Percentiles rank a stretch among this genome's conserved stretches.
These are phyloP conservation scores for Mucor piriformis DNA, from an alignment of 371 early-diverging fungal genomes.

Conservation along the genomic window DNA sequence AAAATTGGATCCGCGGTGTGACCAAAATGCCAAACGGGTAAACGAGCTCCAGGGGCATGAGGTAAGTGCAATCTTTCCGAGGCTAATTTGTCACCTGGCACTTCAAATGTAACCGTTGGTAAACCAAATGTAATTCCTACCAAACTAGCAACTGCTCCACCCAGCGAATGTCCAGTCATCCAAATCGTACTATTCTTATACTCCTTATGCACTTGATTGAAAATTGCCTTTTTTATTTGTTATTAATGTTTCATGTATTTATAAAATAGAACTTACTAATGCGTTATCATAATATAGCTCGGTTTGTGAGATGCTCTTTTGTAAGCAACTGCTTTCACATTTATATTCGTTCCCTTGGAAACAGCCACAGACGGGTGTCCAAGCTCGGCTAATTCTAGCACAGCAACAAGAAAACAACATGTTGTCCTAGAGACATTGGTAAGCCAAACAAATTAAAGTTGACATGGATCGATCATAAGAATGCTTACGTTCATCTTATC, in stretches of 20 bases:
- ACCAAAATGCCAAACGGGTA: slow-evolving; percentile 92
- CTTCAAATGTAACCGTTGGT: slow-evolving; percentile 88
- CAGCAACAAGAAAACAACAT: slow-evolving; percentile 97
- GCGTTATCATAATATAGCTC: slow-evolving; percentile 87
- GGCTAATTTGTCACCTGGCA: slow-evolving; percentile 85
- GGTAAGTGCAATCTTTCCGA: slow-evolving; percentile 84
- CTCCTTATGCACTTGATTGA: slow-evolving; percentile 53
- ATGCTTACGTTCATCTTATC: slow-evolving; percentile 83
- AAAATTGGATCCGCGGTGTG: slow-evolving; percentile 94
- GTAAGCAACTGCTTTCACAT: slow-evolving; percentile 72
- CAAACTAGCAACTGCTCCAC: slow-evolving; percentile 83
- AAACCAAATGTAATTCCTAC: slow-evolving; percentile 85
- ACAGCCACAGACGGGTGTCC: slow-evolving; percentile 89
- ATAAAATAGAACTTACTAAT: slow-evolving; percentile 46
- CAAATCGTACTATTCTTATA: slow-evolving; percentile 79
- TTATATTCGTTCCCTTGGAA: slow-evolving; percentile 52
- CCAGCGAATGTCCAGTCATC: slow-evolving; percentile 94
- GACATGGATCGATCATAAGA: not conserved
- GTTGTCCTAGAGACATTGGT: slow-evolving; percentile 70
- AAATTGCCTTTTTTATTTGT: slow-evolving; percentile 31
- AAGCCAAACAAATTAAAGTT: not conserved
- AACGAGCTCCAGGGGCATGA: slow-evolving; percentile 49
- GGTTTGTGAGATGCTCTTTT: slow-evolving; percentile 55
- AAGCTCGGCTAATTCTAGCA: slow-evolving; percentile 84
- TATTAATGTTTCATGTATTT: not conserved